These are phyloP conservation scores for Neurospora hispaniola DNA, from an alignment of 495 filamentous ascomycete species.

Conservation along the genomic window DNA sequence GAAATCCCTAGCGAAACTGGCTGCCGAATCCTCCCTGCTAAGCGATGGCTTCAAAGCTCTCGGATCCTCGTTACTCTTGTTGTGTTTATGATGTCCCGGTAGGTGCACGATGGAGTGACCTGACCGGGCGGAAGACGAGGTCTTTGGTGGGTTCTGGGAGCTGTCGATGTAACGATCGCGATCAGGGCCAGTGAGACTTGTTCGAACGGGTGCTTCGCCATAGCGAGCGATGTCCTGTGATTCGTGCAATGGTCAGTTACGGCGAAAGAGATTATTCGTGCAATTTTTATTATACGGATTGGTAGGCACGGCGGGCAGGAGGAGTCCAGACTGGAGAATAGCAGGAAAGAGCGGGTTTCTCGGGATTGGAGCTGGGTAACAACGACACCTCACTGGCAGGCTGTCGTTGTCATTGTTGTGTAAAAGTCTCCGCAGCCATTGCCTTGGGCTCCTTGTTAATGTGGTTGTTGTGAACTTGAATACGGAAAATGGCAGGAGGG, in stretches of 20 bases:
- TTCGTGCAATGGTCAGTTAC: conserved; percentile 5
- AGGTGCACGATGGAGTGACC: conserved; percentile 44
- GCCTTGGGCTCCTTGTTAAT: background rate
- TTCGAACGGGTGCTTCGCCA: conserved; percentile 72
- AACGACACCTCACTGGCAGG: background rate
- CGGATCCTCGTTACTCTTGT: conserved; percentile 63
- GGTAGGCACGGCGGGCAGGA: background rate
- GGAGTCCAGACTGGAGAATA: background rate
- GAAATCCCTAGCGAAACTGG: conserved; percentile 36
- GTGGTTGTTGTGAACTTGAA: background rate
- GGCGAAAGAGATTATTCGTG: background rate
- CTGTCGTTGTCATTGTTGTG: background rate
- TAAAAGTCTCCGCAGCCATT: background rate
- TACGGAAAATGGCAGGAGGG: background rate
- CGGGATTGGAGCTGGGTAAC: background rate
- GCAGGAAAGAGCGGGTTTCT: background rate
- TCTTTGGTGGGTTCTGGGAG: conserved; percentile 34
- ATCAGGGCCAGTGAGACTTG: conserved; percentile 59
- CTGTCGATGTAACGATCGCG: conserved; percentile 48
- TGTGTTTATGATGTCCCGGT: conserved; percentile 60
- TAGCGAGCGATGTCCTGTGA: conserved; percentile 65
- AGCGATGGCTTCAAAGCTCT: conserved; percentile 49
- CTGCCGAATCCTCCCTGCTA: conserved; percentile 58
- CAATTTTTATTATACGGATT: background rate
- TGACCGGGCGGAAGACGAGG: conserved; percentile 42